Evolutionary conservation across 2,329 filamentous ascomycete species (phyloP).

Genomic region (Hirsutella rhossiliensis): DNA sequence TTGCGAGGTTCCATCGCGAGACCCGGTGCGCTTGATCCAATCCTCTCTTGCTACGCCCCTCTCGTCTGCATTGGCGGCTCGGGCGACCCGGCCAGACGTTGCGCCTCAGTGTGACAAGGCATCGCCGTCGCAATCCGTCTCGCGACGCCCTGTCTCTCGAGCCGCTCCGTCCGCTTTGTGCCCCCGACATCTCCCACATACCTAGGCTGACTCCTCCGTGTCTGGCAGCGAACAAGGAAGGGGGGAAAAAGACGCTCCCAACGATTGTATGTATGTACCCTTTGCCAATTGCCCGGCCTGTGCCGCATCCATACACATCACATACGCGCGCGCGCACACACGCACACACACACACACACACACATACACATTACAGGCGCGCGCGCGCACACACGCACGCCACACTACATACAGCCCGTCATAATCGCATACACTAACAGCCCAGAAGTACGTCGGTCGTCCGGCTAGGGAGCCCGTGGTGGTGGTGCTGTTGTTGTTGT

Average conservation of each 20-base stretch:
- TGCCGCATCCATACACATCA: slow-evolving; percentile 1
- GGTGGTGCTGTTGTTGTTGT: not conserved
- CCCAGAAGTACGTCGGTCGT: not conserved
- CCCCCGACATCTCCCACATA: not conserved
- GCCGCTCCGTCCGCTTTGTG: not conserved
- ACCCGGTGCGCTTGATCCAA: not conserved
- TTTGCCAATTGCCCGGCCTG: not conserved
- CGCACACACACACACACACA: slow-evolving; percentile 4
- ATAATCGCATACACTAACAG: slow-evolving; percentile 1
- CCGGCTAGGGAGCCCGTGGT: not conserved
- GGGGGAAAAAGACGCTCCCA: not conserved
- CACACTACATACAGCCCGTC: not conserved
- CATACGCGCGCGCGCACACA: slow-evolving; percentile 8
- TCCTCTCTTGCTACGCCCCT: not conserved
- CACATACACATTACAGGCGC: not conserved
- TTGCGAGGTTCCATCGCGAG: slow-evolving; percentile 1
- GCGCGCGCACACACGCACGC: not conserved
- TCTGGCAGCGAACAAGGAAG: not conserved
- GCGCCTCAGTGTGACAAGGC: slow-evolving; percentile 8
- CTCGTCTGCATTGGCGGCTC: not conserved
- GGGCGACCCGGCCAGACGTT: slow-evolving; percentile 2
- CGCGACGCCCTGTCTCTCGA: slow-evolving; percentile 4
- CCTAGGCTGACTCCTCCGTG: slow-evolving; percentile 6
- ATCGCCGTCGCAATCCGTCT: slow-evolving; percentile 4
- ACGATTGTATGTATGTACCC: not conserved